Base-by-base conservation (phyloP, 2,329 filamentous ascomycete genomes). In the Xylariaceae sp. region DNA sequence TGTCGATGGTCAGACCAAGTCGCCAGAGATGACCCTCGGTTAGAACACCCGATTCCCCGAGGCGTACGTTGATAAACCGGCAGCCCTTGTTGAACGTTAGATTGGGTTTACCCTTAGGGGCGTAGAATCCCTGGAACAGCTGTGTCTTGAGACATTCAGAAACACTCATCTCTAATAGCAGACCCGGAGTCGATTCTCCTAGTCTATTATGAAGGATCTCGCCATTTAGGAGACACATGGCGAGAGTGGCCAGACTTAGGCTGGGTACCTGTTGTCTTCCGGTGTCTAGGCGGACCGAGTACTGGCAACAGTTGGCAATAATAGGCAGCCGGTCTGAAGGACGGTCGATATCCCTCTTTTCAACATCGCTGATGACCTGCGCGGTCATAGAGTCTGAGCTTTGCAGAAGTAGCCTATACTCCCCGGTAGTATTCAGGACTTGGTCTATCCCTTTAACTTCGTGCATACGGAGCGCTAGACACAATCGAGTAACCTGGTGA, bases 281-380 rank as follows among this genome's bases (percentile, higher is more conserved):
- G 3, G 9, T 49, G 24, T 73, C 53, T 3, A 74, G 48, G 3
- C 70, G 58, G 0, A 64, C 55, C 1, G 62, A 50, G 28, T 74
- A 74, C n/a, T 69, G 61, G 16, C 71, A 74, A 45, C 70, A 74
- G 26, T 74, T 74, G 11, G 70, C 71, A 11, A 70, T 50, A 7
- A 74, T 71, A 1, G 70, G 62, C 1, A 74, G 36, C 1, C 62
- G 64, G 28, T 73, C 71, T 66, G 65, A 74, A 0, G 52, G 55
- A 2, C 70, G 58, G 1, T 24, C 47, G 1, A 69, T 34, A 0
- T 56, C 60, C 44, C 69, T 62, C 5, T 34, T 48, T 6, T 60
- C 53, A 3, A 73, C 64, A 14, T 73, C 65, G 0, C 60, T 55
- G 0, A 73, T 56, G 0, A 74, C 60, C 0, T 31, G 65, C 0